A percentile compares a stretch with the other conserved stretches of the same genome.
Conservation (phyloP, 2,329 filamentous ascomycete species). For the Pestalotiopsis sp. region DNA sequence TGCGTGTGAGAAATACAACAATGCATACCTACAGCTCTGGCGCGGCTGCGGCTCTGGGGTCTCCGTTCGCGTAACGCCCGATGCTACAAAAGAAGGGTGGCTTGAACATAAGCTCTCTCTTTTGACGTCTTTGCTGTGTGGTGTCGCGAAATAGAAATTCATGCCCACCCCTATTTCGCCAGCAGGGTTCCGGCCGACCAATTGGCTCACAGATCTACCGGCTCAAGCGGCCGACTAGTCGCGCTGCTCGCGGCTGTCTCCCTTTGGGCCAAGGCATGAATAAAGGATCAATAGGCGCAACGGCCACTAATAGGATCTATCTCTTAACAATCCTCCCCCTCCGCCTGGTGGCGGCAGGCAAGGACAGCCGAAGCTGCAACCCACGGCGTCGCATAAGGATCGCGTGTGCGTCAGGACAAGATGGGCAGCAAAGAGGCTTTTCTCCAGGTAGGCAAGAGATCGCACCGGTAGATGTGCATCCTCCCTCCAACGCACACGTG, state of each 20-base stretch:
- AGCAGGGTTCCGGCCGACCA: not conserved
- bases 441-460: not conserved
- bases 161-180: not conserved
- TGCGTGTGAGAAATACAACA: not conserved
- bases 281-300: slow-evolving; percentile 8
- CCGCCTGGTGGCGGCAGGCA: not conserved
- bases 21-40: not conserved
- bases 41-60: not conserved
- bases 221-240: not conserved
- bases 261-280: not conserved
- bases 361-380: not conserved
- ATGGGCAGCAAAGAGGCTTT: not conserved
- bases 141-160: not conserved
- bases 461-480: slow-evolving; percentile 8
- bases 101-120: not conserved
- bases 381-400: not conserved
- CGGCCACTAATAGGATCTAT: slow-evolving; percentile 7
- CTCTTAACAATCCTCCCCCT: not conserved
- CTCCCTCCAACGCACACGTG: slow-evolving; percentile 2
- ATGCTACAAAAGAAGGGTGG: not conserved
- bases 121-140: not conserved
- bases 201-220: not conserved
- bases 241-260: not conserved
- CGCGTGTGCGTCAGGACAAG: not conserved
- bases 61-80: not conserved